Evolutionary conservation across 768 basidiomycete genomes (phyloP).

Genomic region (Boletales sp.): DNA sequence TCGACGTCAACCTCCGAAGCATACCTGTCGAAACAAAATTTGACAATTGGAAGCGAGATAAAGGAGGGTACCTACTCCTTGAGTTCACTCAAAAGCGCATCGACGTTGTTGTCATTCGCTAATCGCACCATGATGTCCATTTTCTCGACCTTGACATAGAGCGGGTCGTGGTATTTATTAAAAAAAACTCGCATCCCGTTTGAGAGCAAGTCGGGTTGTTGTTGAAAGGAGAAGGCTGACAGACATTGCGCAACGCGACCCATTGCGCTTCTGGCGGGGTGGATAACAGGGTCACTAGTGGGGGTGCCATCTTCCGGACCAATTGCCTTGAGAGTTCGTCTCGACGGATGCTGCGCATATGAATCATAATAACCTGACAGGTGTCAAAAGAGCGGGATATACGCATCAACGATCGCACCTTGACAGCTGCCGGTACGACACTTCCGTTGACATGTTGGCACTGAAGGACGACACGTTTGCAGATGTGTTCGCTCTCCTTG

Average conservation of each 20-base stretch:
- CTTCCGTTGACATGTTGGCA: constrained; percentile 97
- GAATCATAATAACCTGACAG: constrained; percentile 90
- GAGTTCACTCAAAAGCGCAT: constrained; percentile 90
- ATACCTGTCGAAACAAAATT: constrained; percentile 52
- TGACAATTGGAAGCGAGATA: neutral
- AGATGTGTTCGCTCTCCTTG: constrained; percentile 97
- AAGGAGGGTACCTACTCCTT: constrained; percentile 70
- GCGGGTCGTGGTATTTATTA: constrained; percentile 99
- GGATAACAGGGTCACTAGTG: constrained; percentile 90
- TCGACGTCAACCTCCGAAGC: constrained; percentile 98
- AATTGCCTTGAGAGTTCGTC: constrained; percentile 85
- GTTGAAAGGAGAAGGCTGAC: constrained; percentile 95
- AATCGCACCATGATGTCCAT: constrained; percentile 97
- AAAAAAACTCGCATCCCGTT: constrained; percentile 99
- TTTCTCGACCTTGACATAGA: constrained; percentile 99
- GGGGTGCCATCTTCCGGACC: constrained; percentile 96
- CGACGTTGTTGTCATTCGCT: constrained; percentile 87
- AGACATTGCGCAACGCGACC: constrained; percentile 95
- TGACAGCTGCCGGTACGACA: constrained; percentile 95
- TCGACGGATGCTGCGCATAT: constrained; percentile 79
- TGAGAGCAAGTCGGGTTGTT: constrained; percentile 81
- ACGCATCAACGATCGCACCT: constrained; percentile 44
- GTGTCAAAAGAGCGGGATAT: neutral
- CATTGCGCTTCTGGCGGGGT: constrained; percentile 98
- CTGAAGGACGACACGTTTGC: constrained; percentile 96